These are phyloP conservation scores for Exophiala sideris DNA, from an alignment of 2,329 filamentous ascomycete genomes.

Conservation along the genomic window DNA sequence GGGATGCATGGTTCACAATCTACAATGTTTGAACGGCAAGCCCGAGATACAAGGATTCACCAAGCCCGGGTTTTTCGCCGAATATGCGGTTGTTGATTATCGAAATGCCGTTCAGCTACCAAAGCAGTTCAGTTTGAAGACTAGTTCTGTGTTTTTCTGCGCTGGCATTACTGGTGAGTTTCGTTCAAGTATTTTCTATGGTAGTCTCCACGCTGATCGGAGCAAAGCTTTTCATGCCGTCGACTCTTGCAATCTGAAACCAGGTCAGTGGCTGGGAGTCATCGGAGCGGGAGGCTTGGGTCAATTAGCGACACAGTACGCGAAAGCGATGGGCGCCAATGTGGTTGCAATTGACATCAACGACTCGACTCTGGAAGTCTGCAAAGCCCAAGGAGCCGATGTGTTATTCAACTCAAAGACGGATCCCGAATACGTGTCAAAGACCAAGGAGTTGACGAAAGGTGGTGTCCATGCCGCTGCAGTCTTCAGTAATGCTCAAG, in stretches of 20 bases:
- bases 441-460: neutral
- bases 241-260: neutral
- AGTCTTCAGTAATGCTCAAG: neutral
- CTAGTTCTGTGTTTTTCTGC: neutral
- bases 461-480: neutral
- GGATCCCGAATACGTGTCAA: neutral
- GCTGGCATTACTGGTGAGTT: slow-evolving; percentile 1
- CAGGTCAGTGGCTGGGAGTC: slow-evolving; percentile 23
- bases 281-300: slow-evolving; percentile 27
- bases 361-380: slow-evolving; percentile 40
- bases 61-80: neutral
- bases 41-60: neutral
- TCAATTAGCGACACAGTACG: slow-evolving; percentile 27
- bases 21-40: neutral
- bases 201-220: neutral
- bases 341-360: slow-evolving; percentile 25
- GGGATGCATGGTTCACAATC: neutral
- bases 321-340: slow-evolving; percentile 21
- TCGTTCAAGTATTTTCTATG: neutral
- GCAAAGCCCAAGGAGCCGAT: slow-evolving; percentile 40
- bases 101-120: neutral
- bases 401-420: neutral
- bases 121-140: neutral
- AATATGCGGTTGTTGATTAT: neutral
- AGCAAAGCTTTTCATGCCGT: slow-evolving; percentile 2